Percentiles rank a stretch among this genome's conserved stretches.
These are phyloP conservation scores for Byssoonygena ceratinophila DNA, from an alignment of 2,329 filamentous ascomycete species.

Conservation along the genomic window DNA sequence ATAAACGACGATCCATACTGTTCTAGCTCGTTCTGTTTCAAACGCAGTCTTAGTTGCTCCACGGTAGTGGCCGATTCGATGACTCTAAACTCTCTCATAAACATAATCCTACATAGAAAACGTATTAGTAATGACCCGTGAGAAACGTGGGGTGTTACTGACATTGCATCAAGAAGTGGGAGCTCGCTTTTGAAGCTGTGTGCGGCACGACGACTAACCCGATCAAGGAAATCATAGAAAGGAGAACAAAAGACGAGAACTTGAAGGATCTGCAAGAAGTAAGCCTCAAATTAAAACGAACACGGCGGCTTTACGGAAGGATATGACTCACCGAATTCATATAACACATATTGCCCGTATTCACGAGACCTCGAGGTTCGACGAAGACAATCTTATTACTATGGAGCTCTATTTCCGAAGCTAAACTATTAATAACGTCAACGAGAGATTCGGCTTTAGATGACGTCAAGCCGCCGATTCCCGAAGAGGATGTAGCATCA, in stretches of 20 bases:
- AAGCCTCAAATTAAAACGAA: neutral
- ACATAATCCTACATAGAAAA: conserved; percentile 61
- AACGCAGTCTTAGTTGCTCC: conserved; percentile 59
- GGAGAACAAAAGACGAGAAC: conserved; percentile 86
- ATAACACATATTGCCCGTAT: conserved; percentile 98
- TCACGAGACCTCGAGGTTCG: conserved; percentile 85
- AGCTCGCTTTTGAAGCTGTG: conserved; percentile 94
- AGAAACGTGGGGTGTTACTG: conserved; percentile 32
- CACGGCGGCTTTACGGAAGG: neutral
- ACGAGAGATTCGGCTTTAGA: conserved; percentile 54
- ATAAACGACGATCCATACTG: conserved; percentile 84
- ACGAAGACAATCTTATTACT: conserved; percentile 64
- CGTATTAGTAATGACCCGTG: neutral
- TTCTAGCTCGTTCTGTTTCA: conserved; percentile 77
- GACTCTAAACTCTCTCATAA: conserved; percentile 81
- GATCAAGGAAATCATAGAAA: conserved; percentile 88
- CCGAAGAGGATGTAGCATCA: conserved; percentile 19
- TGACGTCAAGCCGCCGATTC: conserved; percentile 31
- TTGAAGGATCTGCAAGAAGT: conserved; percentile 66
- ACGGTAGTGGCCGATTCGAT: conserved; percentile 67
- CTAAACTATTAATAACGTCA: conserved; percentile 66
- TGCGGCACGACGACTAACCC: conserved; percentile 68
- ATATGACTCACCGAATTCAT: conserved; percentile 85
- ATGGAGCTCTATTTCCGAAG: conserved; percentile 46
- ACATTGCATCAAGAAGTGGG: conserved; percentile 88